Percentiles rank a stretch among this genome's conserved stretches.
Evolutionary conservation across 768 basidiomycete genomes (phyloP).

Genomic region (Mycena polygramma): DNA sequence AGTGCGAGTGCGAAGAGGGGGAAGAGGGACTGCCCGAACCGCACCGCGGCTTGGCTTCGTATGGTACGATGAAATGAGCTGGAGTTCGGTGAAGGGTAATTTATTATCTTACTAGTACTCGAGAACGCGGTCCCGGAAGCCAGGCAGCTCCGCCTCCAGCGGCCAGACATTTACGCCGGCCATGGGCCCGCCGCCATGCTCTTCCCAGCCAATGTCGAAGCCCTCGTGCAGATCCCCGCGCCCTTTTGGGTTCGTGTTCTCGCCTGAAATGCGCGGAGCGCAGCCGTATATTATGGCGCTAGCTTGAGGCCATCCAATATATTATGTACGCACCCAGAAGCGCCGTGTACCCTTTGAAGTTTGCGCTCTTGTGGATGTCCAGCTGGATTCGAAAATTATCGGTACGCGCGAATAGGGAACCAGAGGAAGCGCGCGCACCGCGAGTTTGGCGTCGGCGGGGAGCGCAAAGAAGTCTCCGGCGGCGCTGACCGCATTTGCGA

Average conservation of each 20-base stretch:
- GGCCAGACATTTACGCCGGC: constrained; percentile 86
- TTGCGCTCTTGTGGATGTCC: constrained; percentile 74
- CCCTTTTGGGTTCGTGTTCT: constrained; percentile 76
- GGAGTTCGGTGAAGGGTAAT: not conserved
- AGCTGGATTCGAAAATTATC: constrained; percentile 52
- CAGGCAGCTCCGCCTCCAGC: constrained; percentile 56
- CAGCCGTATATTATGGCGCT: not conserved
- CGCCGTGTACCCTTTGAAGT: constrained; percentile 89
- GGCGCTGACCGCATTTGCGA: constrained; percentile 62
- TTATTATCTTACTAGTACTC: constrained; percentile 71
- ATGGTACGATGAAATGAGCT: not conserved
- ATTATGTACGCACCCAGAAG: constrained; percentile 54
- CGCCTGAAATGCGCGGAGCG: constrained; percentile 49
- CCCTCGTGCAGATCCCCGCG: constrained; percentile 91
- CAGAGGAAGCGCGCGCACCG: constrained; percentile 54
- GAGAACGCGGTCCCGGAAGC: constrained; percentile 72
- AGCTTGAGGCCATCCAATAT: not conserved
- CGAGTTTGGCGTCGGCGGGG: constrained; percentile 66
- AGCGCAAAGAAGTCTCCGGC: constrained; percentile 76
- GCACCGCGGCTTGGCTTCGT: constrained; percentile 52
- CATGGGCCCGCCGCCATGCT: constrained; percentile 65
- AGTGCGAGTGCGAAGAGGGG: constrained; percentile 89
- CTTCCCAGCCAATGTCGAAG: constrained; percentile 86
- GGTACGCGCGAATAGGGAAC: not conserved
- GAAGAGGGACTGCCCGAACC: constrained; percentile 78